Conservation (phyloP, 345 rosid genomes). For the Camelina laxa region DNA sequence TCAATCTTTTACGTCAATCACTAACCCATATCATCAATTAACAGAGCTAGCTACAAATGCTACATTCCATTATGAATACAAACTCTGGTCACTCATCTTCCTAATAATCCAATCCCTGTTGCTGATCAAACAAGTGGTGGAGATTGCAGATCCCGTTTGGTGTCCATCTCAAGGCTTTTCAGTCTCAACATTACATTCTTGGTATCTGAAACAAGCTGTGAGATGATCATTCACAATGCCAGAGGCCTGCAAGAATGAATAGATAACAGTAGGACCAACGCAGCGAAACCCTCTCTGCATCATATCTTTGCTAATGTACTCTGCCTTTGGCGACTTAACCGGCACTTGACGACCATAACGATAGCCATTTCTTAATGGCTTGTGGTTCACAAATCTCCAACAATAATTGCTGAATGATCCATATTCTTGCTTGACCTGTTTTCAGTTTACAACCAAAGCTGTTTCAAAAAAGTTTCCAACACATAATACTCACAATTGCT, state of each 20-base stretch:
- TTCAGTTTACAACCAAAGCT: not conserved
- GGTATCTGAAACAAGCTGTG: conserved; percentile 70
- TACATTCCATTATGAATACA: conserved; percentile 25
- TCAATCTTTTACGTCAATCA: conserved; percentile 8
- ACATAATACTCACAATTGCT: not conserved
- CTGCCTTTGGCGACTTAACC: conserved; percentile 87
- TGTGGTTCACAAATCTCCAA: conserved; percentile 78
- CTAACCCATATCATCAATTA: conserved; percentile 28
- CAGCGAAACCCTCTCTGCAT: conserved; percentile 92
- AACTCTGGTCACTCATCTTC: conserved; percentile 18
- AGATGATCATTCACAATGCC: conserved; percentile 90
- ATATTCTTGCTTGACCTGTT: conserved; percentile 79
- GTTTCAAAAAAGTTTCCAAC: not conserved
- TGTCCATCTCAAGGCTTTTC: conserved; percentile 41
- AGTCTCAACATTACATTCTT: conserved; percentile 50
- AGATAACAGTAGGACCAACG: conserved; percentile 86
- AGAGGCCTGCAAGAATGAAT: conserved; percentile 86
- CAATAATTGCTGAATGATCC: conserved; percentile 82
- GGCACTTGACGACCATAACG: conserved; percentile 84
- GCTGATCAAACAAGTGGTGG: conserved; percentile 23
- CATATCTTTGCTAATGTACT: conserved; percentile 82
- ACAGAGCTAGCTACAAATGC: conserved; percentile 34
- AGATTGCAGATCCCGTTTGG: conserved; percentile 11
- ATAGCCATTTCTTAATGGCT: conserved; percentile 65
- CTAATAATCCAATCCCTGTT: not conserved